A percentile compares a stretch with the other conserved stretches of the same genome.
phyloP scores from a whole-genome alignment of 768 basidiomycete genomes.

The Lyophyllum semitale region DNA sequence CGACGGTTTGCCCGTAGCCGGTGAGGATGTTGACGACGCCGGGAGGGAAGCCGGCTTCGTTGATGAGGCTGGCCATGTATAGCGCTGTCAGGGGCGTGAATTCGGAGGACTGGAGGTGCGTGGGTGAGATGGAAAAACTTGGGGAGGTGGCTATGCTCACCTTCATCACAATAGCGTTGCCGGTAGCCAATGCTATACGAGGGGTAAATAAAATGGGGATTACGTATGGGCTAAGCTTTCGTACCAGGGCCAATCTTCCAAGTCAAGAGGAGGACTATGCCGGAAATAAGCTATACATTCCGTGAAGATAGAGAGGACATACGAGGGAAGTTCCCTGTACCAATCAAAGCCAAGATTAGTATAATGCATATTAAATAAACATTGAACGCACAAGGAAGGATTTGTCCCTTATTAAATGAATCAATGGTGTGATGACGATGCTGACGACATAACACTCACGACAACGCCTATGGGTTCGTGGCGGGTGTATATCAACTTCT shows the following conservation, averaged over 20 bases:
- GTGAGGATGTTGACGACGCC: slow-evolving; percentile 79
- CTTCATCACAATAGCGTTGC: slow-evolving; percentile 77
- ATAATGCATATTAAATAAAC: not conserved
- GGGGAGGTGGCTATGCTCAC: slow-evolving; percentile 12
- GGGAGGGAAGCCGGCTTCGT: slow-evolving; percentile 76
- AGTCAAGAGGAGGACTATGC: slow-evolving; percentile 56
- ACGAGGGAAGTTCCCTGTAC: slow-evolving; percentile 69
- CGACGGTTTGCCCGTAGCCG: slow-evolving; percentile 72
- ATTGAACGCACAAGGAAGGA: slow-evolving; percentile 26
- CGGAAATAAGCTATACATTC: not conserved
- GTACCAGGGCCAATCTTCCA: slow-evolving; percentile 83
- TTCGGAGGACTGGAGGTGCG: slow-evolving; percentile 60
- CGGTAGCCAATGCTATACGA: slow-evolving; percentile 71
- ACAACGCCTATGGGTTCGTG: slow-evolving; percentile 62
- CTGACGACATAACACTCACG: slow-evolving; percentile 17
- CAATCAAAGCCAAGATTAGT: slow-evolving; percentile 6
- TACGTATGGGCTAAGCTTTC: not conserved
- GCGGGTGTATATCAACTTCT: slow-evolving; percentile 59
- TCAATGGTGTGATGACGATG: not conserved
- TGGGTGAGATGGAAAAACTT: not conserved
- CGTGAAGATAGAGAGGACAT: slow-evolving; percentile 4
- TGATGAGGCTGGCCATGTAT: slow-evolving; percentile 52
- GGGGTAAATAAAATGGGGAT: not conserved
- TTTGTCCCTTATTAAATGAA: slow-evolving; percentile 22
- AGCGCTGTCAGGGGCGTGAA: slow-evolving; percentile 75